Evolutionary conservation across 805 yeast genomes (phyloP), one percentile per base, ranked within the genome.

Genomic region (Pichia paraexigua): DNA sequence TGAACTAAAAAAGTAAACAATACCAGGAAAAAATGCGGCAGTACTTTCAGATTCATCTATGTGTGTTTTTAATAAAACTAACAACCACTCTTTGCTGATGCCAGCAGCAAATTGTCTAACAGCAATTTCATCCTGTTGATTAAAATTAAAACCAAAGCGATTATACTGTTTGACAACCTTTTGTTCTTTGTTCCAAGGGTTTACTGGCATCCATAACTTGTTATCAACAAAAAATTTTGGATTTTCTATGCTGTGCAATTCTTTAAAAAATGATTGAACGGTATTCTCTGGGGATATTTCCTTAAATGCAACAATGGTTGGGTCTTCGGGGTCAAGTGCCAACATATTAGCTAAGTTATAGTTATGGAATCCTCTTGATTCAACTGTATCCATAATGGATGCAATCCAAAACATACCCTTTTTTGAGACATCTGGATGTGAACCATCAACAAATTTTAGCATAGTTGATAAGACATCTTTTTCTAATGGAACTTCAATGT

Each of bases 151-250:
- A 11, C 53, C 39, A 0, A 58, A 49, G 3, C 57, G 62, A 7
- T 68, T 66, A 8, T 62, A 64, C 4, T 69, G 70, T 28, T 43
- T 49, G 20, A 81, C 68, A 2, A 75, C 89, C 21, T 64, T 62
- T 65, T 83, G 60, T 0, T 68, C 57, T 20, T 78, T 66, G 15
- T 82, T 86, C 96, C 96, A 88, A 48, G 85, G 83, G 10, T 86
- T 65, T 80, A 90, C 85, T 0, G 95, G 94, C 10, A 71, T 68
- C 60, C 71, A 74, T 2, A 76, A 69, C 48, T 75, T 77, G 30
- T 75, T 75, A 59, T 85, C 90, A 56, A 84, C 72, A 59, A 68
- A 88, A 56, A 72, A 83, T 1, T 56, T 57, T 1, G 86, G 85
- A 22, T 65, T 51, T 0, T 69, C 64, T 15, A 70, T 65, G 54